These are phyloP conservation scores for Flaveria ramosissima DNA, from an alignment of 129 eudicot species.

Conservation along the genomic window DNA sequence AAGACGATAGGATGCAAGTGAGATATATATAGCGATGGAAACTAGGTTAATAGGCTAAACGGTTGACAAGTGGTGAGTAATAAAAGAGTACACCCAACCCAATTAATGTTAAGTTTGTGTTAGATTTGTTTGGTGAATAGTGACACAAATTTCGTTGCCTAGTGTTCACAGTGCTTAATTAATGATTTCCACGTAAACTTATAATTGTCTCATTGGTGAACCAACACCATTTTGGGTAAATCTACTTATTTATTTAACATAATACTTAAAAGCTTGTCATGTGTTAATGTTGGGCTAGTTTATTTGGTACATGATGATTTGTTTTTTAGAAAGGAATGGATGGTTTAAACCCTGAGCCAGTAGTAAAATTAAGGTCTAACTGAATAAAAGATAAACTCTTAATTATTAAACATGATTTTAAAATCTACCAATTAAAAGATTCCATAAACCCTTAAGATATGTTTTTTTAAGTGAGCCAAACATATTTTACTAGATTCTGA, in stretches of 20 bases:
- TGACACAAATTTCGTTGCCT: conserved; percentile 26
- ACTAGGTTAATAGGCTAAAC: not conserved
- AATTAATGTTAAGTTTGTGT: conserved; percentile 18
- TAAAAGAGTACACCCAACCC: conserved; percentile 23
- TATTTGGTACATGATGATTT: no score
- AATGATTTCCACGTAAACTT: no score
- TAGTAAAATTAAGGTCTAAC: no score
- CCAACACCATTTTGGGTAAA: not conserved
- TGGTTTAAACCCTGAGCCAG: no score
- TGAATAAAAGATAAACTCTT: no score
- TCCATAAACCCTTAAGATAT: no score
- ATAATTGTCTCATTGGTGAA: not conserved
- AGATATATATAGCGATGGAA: conserved; percentile 23
- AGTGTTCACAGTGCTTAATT: not conserved
- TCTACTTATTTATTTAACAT: not conserved
- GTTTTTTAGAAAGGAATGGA: no score
- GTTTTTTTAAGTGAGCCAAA: no score
- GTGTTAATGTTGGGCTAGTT: no score
- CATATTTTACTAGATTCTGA: no score
- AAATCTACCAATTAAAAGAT: no score
- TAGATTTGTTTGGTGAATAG: conserved; percentile 22
- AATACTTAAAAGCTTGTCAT: not conserved
- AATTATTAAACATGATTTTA: no score
- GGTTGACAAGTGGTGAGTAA: conserved; percentile 25
- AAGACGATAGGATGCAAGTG: conserved; percentile 18